Percentiles rank a stretch among this genome's conserved stretches.
Evolutionary conservation across 2,329 filamentous ascomycete species (phyloP).

Genomic region (Diplodia intermedia): DNA sequence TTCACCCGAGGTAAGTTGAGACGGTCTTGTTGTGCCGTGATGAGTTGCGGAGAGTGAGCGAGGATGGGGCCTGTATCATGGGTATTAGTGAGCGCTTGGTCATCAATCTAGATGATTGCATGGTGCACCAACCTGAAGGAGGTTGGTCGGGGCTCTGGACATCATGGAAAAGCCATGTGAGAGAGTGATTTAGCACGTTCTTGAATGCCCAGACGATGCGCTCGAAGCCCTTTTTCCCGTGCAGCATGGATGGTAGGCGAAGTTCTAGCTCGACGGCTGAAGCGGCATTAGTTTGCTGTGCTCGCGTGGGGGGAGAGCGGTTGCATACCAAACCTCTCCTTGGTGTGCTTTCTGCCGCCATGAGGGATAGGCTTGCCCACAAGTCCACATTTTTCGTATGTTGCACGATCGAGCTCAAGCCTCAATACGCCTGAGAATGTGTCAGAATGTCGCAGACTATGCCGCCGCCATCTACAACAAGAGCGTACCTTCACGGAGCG

Average conservation of each 20-base stretch:
- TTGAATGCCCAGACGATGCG: conserved; percentile 78
- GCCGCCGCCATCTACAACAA: not conserved
- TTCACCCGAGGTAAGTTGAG: conserved; percentile 42
- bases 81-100: conserved; percentile 36
- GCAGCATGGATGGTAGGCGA: conserved; percentile 74
- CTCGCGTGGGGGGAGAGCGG: no score
- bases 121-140: conserved; percentile 50
- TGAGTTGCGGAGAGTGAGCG: conserved; percentile 33
- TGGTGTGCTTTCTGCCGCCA: conserved; percentile 67
- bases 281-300: not conserved
- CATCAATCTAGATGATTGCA: conserved; percentile 7
- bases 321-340: conserved; percentile 73
- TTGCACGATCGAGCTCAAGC: conserved; percentile 79
- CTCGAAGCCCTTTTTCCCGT: conserved; percentile 83
- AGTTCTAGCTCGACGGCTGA: conserved; percentile 80
- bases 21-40: conserved; percentile 35
- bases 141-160: conserved; percentile 45
- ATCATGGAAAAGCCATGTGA: conserved; percentile 82
- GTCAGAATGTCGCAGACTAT: not conserved
- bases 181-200: conserved; percentile 71
- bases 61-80: conserved; percentile 3
- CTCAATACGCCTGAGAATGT: conserved; percentile 66
- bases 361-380: conserved; percentile 70
- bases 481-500: conserved; percentile 68
- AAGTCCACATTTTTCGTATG: conserved; percentile 83